A percentile compares a stretch with the other conserved stretches of the same genome.
phyloP scores from a whole-genome alignment of 164 flowering plant species.

The Protea cynaroides region DNA sequence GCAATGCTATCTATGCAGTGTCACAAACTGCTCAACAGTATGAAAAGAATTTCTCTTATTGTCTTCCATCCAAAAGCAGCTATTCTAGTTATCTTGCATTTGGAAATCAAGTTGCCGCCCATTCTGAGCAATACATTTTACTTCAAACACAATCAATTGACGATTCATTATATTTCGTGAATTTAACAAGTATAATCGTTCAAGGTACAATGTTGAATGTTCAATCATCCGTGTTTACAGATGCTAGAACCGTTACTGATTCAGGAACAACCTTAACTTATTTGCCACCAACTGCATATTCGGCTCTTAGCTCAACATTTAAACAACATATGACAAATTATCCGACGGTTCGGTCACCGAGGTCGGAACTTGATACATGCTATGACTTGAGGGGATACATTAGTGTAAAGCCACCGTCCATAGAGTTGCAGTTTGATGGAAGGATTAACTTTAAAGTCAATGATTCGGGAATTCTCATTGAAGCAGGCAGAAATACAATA shows the following conservation, averaged over 20 bases:
- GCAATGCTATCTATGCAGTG: conserved; percentile 24
- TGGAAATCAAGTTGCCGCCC: conserved; percentile 3
- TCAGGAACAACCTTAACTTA: conserved; percentile 47
- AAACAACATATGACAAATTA: conserved; percentile 18
- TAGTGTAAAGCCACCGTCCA: conserved; percentile 20
- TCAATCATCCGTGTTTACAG: background rate
- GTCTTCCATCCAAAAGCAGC: conserved; percentile 15
- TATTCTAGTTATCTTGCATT: conserved; percentile 11
- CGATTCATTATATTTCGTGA: conserved; percentile 14
- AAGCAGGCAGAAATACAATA: conserved; percentile 13
- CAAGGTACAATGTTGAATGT: background rate
- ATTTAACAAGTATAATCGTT: conserved; percentile 10
- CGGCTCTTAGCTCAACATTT: conserved; percentile 24
- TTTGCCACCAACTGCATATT: conserved; percentile 28
- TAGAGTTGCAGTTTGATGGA: conserved; percentile 28
- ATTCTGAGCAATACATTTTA: conserved; percentile 7
- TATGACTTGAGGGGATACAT: conserved; percentile 8
- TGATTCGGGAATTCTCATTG: background rate
- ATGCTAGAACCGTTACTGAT: conserved; percentile 27
- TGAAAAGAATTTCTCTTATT: conserved; percentile 14
- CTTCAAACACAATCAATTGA: background rate
- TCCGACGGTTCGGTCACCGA: conserved; percentile 2
- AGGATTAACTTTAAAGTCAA: background rate
- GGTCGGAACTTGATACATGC: conserved; percentile 14
- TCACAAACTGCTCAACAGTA: background rate